Evolutionary conservation across 192 early-diverging fungal genomes (phyloP).

Genomic region (Rhizoclosmatium sp.): DNA sequence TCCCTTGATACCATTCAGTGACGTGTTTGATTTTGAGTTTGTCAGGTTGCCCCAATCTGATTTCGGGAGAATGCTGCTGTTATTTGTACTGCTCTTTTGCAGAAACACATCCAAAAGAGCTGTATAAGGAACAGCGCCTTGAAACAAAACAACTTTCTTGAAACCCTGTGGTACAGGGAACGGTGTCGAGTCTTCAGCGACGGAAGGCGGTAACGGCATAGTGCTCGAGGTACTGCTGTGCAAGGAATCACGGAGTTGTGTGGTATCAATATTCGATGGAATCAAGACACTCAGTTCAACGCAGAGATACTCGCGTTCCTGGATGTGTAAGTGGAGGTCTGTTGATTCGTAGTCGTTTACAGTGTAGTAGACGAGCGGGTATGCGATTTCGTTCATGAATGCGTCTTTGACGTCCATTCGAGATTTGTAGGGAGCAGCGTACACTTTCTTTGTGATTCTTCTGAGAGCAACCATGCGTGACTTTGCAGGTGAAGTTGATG

Average conservation of each 20-base stretch:
- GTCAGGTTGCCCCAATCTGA: slow-evolving; percentile 55
- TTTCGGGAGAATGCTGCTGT: slow-evolving; percentile 56
- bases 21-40: slow-evolving; percentile 22
- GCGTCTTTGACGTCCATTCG: slow-evolving; percentile 89
- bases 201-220: slow-evolving; percentile 39
- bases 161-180: slow-evolving; percentile 66
- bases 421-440: slow-evolving; percentile 89
- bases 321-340: slow-evolving; percentile 87
- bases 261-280: slow-evolving; percentile 51
- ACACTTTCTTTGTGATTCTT: slow-evolving; percentile 80
- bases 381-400: slow-evolving; percentile 87
- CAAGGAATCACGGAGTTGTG: not conserved
- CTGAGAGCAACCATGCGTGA: slow-evolving; percentile 78
- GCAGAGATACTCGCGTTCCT: slow-evolving; percentile 87
- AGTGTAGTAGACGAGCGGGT: slow-evolving; percentile 91
- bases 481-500: slow-evolving; percentile 45
- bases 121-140: slow-evolving; percentile 85
- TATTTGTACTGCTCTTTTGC: slow-evolving; percentile 66
- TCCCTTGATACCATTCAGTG: slow-evolving; percentile 34
- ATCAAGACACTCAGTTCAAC: slow-evolving; percentile 86
- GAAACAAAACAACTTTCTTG: slow-evolving; percentile 78
- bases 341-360: slow-evolving; percentile 92
- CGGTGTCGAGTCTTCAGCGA: slow-evolving; percentile 53
- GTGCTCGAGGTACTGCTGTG: not conserved
- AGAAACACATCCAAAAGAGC: slow-evolving; percentile 86